Percentiles rank a stretch among this genome's conserved stretches.
phyloP scores from a whole-genome alignment of 176 grass and related monocot genomes.

The Phyllostachys edulis region DNA sequence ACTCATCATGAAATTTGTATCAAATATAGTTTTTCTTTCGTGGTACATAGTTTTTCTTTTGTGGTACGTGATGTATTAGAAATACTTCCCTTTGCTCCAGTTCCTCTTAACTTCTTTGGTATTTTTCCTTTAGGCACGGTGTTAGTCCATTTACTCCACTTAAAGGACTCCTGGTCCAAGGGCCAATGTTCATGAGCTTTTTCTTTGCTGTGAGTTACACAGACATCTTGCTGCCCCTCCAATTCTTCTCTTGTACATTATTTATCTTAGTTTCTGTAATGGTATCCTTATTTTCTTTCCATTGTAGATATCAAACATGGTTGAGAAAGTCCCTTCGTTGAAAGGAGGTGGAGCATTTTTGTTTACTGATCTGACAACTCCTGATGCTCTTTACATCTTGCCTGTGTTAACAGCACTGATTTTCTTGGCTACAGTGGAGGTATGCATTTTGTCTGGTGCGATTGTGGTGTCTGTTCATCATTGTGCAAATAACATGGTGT shows the following conservation, averaged over 20 bases:
- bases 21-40: background rate
- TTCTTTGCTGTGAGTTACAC: conserved; percentile 78
- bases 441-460: conserved; percentile 40
- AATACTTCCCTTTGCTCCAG: conserved; percentile 7
- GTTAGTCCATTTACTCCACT: conserved; percentile 77
- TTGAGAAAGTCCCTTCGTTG: conserved; percentile 84
- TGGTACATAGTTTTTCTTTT: background rate
- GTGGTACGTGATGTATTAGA: conserved; percentile 19
- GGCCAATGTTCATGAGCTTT: conserved; percentile 88
- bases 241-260: conserved; percentile 19
- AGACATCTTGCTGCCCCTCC: conserved; percentile 12
- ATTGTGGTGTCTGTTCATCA: background rate
- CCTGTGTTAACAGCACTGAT: conserved; percentile 73
- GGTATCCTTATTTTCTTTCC: background rate
- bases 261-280: conserved; percentile 17
- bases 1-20: background rate
- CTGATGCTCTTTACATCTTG: conserved; percentile 65
- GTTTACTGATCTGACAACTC: conserved; percentile 94
- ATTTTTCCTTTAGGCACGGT: conserved; percentile 59
- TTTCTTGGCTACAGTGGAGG: conserved; percentile 80
- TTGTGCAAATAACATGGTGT: conserved; percentile 11
- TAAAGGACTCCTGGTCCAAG: conserved; percentile 81
- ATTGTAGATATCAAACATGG: conserved; percentile 86
- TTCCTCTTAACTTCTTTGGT: conserved; percentile 26
- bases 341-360: conserved; percentile 87